These are phyloP conservation scores for Mortierella sp. DNA, from an alignment of 371 early-diverging fungal species.

Conservation along the genomic window DNA sequence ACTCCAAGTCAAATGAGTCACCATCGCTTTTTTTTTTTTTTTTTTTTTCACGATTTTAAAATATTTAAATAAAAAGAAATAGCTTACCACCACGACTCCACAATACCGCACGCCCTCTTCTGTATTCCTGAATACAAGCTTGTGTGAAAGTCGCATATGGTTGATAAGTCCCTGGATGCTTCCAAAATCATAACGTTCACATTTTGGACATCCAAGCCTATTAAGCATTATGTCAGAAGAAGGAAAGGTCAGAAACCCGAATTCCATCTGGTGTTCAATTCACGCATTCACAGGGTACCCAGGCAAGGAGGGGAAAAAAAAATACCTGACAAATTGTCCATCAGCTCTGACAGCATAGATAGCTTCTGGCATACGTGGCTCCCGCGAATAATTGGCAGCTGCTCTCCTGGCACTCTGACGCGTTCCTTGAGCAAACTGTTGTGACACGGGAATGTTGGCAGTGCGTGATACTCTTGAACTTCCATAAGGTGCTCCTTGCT, in stretches of 20 bases:
- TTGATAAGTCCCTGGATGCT: conserved; percentile 84
- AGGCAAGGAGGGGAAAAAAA: too few species aligned
- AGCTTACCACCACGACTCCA: conserved; percentile 66
- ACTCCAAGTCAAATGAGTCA: too few species aligned
- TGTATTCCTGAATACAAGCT: conserved; percentile 72
- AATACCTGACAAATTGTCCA: conserved; percentile 50
- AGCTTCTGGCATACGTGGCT: conserved; percentile 38
- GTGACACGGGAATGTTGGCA: conserved; percentile 1
- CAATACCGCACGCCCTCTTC: conserved; percentile 76
- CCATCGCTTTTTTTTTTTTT: too few species aligned
- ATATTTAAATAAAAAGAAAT: not conserved
- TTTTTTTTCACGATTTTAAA: not conserved
- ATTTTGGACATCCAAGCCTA: conserved; percentile 66
- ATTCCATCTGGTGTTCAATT: too few species aligned
- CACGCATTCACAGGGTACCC: too few species aligned
- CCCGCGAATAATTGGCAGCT: conserved; percentile 28
- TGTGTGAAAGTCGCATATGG: conserved; percentile 81
- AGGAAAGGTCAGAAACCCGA: not conserved
- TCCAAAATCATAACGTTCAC: conserved; percentile 72
- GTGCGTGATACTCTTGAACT: conserved; percentile 35
- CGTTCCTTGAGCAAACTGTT: conserved; percentile 8
- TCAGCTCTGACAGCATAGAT: conserved; percentile 48
- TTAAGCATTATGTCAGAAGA: not conserved
- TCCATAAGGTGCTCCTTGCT: conserved; percentile 44
- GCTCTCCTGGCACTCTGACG: conserved; percentile 32